Evolutionary conservation across 805 yeast species (phyloP).

Genomic region (Candida argentea): DNA sequence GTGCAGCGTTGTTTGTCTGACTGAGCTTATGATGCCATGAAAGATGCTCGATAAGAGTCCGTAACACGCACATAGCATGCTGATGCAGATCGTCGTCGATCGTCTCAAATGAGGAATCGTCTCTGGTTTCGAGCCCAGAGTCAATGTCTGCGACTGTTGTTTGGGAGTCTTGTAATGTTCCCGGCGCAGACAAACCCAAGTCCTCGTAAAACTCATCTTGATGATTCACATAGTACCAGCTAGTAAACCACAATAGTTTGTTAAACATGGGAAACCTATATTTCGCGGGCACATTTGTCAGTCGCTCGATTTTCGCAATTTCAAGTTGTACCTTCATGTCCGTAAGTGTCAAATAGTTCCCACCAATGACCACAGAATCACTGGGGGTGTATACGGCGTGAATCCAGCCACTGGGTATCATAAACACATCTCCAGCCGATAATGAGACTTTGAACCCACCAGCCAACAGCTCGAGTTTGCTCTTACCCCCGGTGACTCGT

Average conservation of each 20-base stretch:
- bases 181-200: constrained; percentile 3
- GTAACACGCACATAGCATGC: too few species aligned
- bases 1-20: constrained; percentile 22
- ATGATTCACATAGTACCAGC: constrained; percentile 31
- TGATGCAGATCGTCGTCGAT: too few species aligned
- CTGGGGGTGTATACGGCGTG: constrained; percentile 80
- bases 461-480: constrained; percentile 17
- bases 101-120: too few species aligned
- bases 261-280: constrained; percentile 74
- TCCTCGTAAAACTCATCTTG: constrained; percentile 12
- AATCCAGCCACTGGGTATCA: constrained; percentile 90
- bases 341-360: constrained; percentile 65
- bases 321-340: constrained; percentile 55
- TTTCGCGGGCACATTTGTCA: constrained; percentile 62
- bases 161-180: too few species aligned
- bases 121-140: neutral
- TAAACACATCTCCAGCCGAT: constrained; percentile 58
- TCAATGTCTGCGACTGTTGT: too few species aligned
- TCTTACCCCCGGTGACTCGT: constrained; percentile 13
- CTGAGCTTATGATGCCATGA: constrained; percentile 21
- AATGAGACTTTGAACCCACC: constrained; percentile 47
- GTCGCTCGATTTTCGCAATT: constrained; percentile 51
- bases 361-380: constrained; percentile 80
- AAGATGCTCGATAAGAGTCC: constrained; percentile 20
- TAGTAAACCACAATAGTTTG: constrained; percentile 59